Evolutionary conservation across 2,329 filamentous ascomycete genomes (phyloP).

Genomic region (Botrytis byssoidea): DNA sequence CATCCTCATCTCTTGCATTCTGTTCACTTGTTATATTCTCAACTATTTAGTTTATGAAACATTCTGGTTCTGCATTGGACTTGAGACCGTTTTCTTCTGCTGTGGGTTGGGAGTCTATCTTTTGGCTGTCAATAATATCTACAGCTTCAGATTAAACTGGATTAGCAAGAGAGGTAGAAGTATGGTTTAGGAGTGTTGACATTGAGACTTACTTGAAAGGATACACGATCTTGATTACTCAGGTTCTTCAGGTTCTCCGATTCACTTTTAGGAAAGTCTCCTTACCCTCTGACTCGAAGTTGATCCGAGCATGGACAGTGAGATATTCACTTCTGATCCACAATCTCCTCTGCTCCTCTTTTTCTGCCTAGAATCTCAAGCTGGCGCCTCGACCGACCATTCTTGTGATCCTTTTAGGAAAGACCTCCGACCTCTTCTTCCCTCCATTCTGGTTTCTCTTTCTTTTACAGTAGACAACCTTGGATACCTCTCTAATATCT

Average conservation of each 20-base stretch:
- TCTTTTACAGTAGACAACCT: not conserved
- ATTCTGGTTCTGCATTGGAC: not conserved
- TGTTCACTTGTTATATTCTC: not conserved
- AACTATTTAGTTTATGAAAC: not conserved
- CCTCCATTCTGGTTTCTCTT: not conserved
- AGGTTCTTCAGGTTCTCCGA: not conserved
- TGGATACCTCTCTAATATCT: not conserved
- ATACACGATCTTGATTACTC: not conserved
- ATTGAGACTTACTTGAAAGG: not conserved
- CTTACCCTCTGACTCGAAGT: not conserved
- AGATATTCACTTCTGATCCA: not conserved
- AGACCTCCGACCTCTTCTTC: not conserved
- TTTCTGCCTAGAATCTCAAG: not conserved
- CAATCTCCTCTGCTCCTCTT: not conserved
- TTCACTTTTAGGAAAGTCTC: not conserved
- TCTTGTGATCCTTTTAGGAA: not conserved
- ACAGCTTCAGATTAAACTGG: not conserved
- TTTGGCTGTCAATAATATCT: not conserved
- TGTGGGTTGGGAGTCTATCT: not conserved
- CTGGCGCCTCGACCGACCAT: not conserved
- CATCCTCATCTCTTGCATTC: not conserved
- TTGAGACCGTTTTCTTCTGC: not conserved
- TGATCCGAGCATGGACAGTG: not conserved
- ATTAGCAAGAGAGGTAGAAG: not conserved
- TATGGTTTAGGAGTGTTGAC: not conserved